A percentile compares a stretch with the other conserved stretches of the same genome.
These are phyloP conservation scores for Beauveria varroae DNA, from an alignment of 2,329 filamentous ascomycete genomes.

Conservation along the genomic window DNA sequence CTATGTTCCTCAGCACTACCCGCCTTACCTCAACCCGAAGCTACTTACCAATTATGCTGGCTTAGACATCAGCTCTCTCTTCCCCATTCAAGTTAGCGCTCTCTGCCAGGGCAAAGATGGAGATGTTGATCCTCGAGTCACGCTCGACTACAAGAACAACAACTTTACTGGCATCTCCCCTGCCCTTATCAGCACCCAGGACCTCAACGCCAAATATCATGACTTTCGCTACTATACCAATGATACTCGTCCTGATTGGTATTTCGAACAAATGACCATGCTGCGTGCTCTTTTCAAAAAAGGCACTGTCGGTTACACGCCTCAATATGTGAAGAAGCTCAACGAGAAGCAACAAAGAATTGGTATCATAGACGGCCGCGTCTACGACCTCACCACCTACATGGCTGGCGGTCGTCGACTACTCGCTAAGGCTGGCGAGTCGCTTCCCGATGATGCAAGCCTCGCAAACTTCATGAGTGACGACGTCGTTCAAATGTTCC, in stretches of 20 bases:
- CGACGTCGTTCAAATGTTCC: slow-evolving; percentile 68
- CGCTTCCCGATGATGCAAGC: slow-evolving; percentile 36
- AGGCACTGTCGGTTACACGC: slow-evolving; percentile 77
- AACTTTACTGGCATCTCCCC: slow-evolving; percentile 63
- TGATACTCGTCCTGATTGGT: slow-evolving; percentile 85
- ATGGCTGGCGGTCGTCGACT: slow-evolving; percentile 64
- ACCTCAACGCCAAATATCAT: slow-evolving; percentile 75
- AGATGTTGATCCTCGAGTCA: slow-evolving; percentile 59
- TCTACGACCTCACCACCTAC: slow-evolving; percentile 90
- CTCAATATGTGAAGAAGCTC: slow-evolving; percentile 66
- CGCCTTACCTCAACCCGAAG: slow-evolving; percentile 47
- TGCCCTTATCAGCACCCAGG: slow-evolving; percentile 55
- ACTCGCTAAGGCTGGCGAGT: slow-evolving; percentile 45
- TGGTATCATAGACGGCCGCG: slow-evolving; percentile 67
- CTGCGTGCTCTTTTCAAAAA: slow-evolving; percentile 76
- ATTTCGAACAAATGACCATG: slow-evolving; percentile 75
- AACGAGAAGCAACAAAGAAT: slow-evolving; percentile 59
- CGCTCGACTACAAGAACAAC: slow-evolving; percentile 70
- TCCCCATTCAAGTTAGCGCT: slow-evolving; percentile 90
- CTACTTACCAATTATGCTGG: slow-evolving; percentile 75
- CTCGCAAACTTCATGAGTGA: slow-evolving; percentile 76
- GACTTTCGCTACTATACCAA: slow-evolving; percentile 84
- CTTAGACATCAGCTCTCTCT: slow-evolving; percentile 76
- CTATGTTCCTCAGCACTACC: slow-evolving; percentile 72
- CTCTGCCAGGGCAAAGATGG: slow-evolving; percentile 75